These are phyloP conservation scores for Quercus dentata DNA, from an alignment of 306 rosid genomes.

Conservation along the genomic window DNA sequence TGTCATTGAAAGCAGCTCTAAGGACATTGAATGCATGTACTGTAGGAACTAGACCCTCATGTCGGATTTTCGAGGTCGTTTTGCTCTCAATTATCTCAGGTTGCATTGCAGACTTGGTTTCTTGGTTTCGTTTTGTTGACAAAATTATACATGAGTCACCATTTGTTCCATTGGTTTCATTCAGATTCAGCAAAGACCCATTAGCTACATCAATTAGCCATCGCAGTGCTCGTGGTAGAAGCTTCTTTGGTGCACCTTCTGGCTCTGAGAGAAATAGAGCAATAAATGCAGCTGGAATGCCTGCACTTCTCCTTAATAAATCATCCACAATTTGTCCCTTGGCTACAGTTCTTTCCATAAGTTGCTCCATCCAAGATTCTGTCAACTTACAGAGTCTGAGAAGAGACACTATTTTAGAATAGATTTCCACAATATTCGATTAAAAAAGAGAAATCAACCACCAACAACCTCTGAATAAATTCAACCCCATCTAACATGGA, in stretches of 20 bases:
- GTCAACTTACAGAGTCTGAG: slow-evolving; percentile 84
- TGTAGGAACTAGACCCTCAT: slow-evolving; percentile 96
- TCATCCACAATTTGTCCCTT: slow-evolving; percentile 89
- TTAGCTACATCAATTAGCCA: slow-evolving; percentile 91
- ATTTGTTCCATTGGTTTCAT: slow-evolving; percentile 40
- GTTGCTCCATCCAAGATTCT: slow-evolving; percentile 96
- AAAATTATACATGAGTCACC: slow-evolving; percentile 27
- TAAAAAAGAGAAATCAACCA: not conserved
- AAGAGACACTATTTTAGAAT: slow-evolving; percentile 23
- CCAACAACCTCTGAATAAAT: not conserved
- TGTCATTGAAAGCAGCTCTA: slow-evolving; percentile 89
- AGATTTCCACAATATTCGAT: not conserved
- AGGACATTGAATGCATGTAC: slow-evolving; percentile 93
- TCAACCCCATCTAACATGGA: not conserved
- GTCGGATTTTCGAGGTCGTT: slow-evolving; percentile 68
- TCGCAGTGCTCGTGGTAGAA: slow-evolving; percentile 79
- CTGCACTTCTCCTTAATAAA: slow-evolving; percentile 97
- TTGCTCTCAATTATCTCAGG: slow-evolving; percentile 40
- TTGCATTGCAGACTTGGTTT: slow-evolving; percentile 20
- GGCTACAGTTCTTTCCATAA: slow-evolving; percentile 86
- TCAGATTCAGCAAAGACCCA: slow-evolving; percentile 47
- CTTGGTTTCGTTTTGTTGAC: slow-evolving; percentile 29
- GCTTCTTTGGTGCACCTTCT: slow-evolving; percentile 96
- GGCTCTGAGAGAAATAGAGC: slow-evolving; percentile 99
- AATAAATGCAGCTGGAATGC: slow-evolving; percentile 93